These are phyloP conservation scores for Curvularia eragrostidis DNA, from an alignment of 2,329 filamentous ascomycete species.

Conservation along the genomic window DNA sequence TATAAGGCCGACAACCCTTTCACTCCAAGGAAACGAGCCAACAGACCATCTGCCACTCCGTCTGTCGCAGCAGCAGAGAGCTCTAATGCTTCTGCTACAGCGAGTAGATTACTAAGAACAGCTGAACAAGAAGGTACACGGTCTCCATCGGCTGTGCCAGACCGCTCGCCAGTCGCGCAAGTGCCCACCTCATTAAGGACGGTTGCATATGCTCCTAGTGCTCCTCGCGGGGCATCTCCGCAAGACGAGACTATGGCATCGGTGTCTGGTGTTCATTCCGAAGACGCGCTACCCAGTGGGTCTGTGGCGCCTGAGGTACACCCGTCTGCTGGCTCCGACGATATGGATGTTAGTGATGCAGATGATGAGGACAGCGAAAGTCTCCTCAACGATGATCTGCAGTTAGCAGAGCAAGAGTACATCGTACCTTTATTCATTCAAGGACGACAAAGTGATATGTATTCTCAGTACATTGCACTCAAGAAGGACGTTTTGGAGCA, in stretches of 20 bases:
- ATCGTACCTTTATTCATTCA: conserved; percentile 44
- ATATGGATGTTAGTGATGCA: conserved; percentile 30
- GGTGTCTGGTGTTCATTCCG: conserved; percentile 1
- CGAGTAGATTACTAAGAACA: conserved; percentile 9
- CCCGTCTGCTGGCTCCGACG: conserved; percentile 13
- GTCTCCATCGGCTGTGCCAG: conserved; percentile 46
- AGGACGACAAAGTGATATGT: conserved; percentile 39
- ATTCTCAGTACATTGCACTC: conserved; percentile 27
- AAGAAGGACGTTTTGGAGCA: conserved; percentile 28
- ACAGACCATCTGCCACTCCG: conserved; percentile 9
- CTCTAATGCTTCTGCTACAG: not conserved
- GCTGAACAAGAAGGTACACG: conserved; percentile 34
- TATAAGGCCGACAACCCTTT: conserved; percentile 21
- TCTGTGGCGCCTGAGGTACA: conserved; percentile 2
- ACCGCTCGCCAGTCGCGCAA: conserved; percentile 32
- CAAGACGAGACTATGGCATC: conserved; percentile 7
- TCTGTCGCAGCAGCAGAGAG: conserved; percentile 1
- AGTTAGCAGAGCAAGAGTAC: conserved; percentile 38
- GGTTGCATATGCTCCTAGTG: conserved; percentile 30
- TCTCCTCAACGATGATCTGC: conserved; percentile 38
- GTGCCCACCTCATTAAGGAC: conserved; percentile 38
- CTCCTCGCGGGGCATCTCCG: conserved; percentile 7
- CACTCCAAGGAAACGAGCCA: conserved; percentile 12
- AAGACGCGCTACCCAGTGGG: conserved; percentile 5
- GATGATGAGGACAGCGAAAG: conserved; percentile 32